Evolutionary conservation across 495 filamentous ascomycete species (phyloP).

Genomic region (Geoglossum glabrum): DNA sequence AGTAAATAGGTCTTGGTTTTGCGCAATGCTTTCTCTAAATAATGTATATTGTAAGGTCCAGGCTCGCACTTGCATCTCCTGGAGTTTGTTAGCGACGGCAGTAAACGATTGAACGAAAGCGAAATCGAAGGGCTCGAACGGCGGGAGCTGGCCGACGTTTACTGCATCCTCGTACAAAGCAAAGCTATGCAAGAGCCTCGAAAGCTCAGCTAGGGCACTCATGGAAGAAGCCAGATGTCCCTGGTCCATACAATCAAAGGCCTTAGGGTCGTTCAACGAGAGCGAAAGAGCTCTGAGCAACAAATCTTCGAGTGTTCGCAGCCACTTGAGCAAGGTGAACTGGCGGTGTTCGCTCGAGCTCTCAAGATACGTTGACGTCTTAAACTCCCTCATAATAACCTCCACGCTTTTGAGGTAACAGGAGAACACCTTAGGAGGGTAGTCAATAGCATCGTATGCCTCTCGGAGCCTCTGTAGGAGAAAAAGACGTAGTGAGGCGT

Average conservation of each 20-base stretch:
- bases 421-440: constrained; percentile 66
- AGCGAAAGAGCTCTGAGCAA: constrained; percentile 42
- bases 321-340: constrained; percentile 45
- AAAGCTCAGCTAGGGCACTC: constrained; percentile 41
- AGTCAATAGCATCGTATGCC: constrained; percentile 66
- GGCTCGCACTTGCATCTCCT: constrained; percentile 73
- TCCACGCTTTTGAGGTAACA: constrained; percentile 73
- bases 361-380: constrained; percentile 38
- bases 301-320: constrained; percentile 59
- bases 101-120: constrained; percentile 4
- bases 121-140: background rate
- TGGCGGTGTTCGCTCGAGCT: constrained; percentile 40
- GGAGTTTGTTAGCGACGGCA: constrained; percentile 47
- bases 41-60: constrained; percentile 68
- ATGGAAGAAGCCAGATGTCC: constrained; percentile 51
- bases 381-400: constrained; percentile 54
- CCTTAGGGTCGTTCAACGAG: constrained; percentile 40
- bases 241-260: constrained; percentile 70
- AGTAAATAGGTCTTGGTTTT: constrained; percentile 40
- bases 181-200: constrained; percentile 54
- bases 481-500: constrained; percentile 60
- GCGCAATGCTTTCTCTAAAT: constrained; percentile 50
- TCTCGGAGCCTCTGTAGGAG: constrained; percentile 75
- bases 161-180: constrained; percentile 67
- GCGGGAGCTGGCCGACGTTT: constrained; percentile 40